Evolutionary conservation across 352 stramenopile genomes (phyloP).

Genomic region (Phytophthora pluvialis): DNA sequence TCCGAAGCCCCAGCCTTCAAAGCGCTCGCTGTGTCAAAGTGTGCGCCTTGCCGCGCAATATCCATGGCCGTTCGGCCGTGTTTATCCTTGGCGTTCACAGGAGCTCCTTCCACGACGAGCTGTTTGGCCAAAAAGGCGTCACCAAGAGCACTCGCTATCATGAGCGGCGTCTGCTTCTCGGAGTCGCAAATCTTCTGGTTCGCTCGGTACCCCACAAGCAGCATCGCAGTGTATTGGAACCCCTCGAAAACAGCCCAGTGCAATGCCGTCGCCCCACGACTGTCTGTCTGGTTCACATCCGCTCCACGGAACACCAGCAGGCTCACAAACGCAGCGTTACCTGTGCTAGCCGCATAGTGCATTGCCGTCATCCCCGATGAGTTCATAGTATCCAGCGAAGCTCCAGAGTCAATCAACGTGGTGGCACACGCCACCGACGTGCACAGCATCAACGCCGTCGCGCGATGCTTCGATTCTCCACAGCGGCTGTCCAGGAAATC

Average conservation of each 20-base stretch:
- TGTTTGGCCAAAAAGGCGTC: slow-evolving; percentile 86
- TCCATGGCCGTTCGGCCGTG: slow-evolving; percentile 77
- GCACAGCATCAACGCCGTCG: slow-evolving; percentile 79
- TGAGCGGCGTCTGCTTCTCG: slow-evolving; percentile 79
- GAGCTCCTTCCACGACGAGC: slow-evolving; percentile 81
- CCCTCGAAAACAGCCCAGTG: slow-evolving; percentile 88
- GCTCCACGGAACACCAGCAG: slow-evolving; percentile 64
- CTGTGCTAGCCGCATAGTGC: slow-evolving; percentile 82
- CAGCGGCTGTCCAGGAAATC: slow-evolving; percentile 60
- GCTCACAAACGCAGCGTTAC: slow-evolving; percentile 77
- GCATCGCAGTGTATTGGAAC: slow-evolving; percentile 85
- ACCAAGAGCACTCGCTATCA: slow-evolving; percentile 82
- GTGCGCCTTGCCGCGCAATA: slow-evolving; percentile 72
- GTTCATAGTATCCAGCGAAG: slow-evolving; percentile 58
- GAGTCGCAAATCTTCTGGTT: slow-evolving; percentile 85
- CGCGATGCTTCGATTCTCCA: slow-evolving; percentile 72
- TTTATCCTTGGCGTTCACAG: slow-evolving; percentile 66
- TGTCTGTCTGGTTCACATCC: slow-evolving; percentile 76
- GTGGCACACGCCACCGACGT: slow-evolving; percentile 70
- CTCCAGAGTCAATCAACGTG: slow-evolving; percentile 63
- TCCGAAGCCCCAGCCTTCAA: slow-evolving; percentile 76
- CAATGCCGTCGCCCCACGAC: slow-evolving; percentile 70
- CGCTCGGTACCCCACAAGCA: slow-evolving; percentile 82
- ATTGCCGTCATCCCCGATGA: slow-evolving; percentile 83
- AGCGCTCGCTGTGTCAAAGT: slow-evolving; percentile 69